Percentiles rank a stretch among this genome's conserved stretches.
Evolutionary conservation across 2,329 filamentous ascomycete species (phyloP).

Genomic region (Diaporthe humulicola): DNA sequence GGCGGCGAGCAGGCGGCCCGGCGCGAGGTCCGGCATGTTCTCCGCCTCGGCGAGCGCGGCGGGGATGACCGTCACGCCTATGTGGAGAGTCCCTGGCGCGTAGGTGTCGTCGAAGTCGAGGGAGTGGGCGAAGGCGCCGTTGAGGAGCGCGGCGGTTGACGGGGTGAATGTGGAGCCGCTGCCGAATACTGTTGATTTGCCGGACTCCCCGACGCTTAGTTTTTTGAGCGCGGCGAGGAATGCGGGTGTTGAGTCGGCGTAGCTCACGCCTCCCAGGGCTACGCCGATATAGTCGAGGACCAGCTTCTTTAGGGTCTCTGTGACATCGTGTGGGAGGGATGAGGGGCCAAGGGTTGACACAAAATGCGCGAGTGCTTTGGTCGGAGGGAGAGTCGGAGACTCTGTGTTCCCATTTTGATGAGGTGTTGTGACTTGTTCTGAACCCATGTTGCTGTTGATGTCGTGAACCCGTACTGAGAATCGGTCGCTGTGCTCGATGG

Average conservation of each 20-base stretch:
- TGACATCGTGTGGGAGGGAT: background rate
- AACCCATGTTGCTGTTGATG: background rate
- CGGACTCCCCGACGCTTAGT: background rate
- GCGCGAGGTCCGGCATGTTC: constrained; percentile 6
- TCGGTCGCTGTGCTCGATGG: no score
- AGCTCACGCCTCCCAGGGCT: background rate
- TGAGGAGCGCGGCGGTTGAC: constrained; percentile 56
- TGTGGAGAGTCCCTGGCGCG: constrained; percentile 55
- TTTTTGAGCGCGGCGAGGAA: background rate
- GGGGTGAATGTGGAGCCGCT: constrained; percentile 50
- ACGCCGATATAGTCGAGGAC: constrained; percentile 25
- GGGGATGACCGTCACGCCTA: constrained; percentile 55
- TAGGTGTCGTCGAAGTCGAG: constrained; percentile 61
- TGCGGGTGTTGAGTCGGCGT: background rate
- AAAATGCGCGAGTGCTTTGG: background rate
- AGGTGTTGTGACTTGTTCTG: background rate
- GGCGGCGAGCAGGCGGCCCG: constrained; percentile 30
- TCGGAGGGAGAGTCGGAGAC: background rate
- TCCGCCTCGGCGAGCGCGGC: constrained; percentile 48
- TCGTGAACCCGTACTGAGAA: background rate
- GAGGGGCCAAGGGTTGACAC: background rate
- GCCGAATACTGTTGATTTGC: constrained; percentile 45
- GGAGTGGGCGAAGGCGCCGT: constrained; percentile 57
- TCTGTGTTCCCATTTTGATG: background rate
- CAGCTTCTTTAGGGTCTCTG: constrained; percentile 14